Base-by-base conservation (phyloP, 202 grass and related monocot genomes). In the Schoenoplectus tabernaemontani region DNA sequence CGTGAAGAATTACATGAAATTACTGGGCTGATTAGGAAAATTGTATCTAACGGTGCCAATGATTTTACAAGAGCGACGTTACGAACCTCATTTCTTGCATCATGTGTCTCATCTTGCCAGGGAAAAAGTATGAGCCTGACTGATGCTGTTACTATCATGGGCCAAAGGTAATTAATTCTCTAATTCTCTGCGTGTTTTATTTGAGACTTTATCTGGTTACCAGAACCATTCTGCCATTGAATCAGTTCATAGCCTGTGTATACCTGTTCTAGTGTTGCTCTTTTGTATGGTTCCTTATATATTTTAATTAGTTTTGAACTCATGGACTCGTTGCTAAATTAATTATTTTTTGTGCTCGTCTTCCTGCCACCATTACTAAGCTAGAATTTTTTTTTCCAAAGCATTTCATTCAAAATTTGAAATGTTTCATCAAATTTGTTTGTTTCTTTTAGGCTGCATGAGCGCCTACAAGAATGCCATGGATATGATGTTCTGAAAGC, bases 11-110 rank as follows among this genome's bases (percentile, higher is more conserved):
- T 99, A 53, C 71, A 83, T 5, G 86, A 81, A 0, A 82, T 99
- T 38, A 89, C 91, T 60, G 79, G 63, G 13, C 64, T 99, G 90
- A 99, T 99, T 67, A 95, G 42, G 83, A 91, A 82, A 83, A 96
- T 99, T 84, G 86, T 99, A 44, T 80, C 86, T 0, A 82, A 77
- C 16, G 96, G 96, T 0, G 96, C 90, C 0, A 95, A 74, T 4
- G 96, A 98, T 90, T 98, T 98, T 83, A 97, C 94, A 0, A 90
- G 91, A 42, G 95, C 95, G 8, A 91, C 89, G 0, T 88, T 97
- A 24, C 83, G 90, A 43, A 99, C 92, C 4, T 95, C 92, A 1
- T 96, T 99, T 83, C 90, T 99, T 0, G 96, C 96, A 5, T 92
- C 96, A 0, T 99, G 96, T 73, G 96, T 99, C 32, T 95, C 92